Conservation (phyloP, 116 monocot genomes). For the Cymodocea nodosa region DNA sequence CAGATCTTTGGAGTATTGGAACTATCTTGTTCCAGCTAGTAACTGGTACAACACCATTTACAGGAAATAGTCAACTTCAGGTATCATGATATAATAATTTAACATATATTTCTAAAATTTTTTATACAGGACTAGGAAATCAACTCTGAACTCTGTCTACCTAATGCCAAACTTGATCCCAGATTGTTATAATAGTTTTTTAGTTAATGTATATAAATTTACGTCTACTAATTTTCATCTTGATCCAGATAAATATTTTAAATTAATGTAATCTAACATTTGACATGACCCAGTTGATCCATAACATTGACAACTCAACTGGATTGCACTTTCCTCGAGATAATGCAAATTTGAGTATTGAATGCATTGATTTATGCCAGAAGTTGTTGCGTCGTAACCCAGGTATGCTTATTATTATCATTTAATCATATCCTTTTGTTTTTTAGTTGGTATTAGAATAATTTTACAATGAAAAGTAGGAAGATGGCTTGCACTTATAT, state of each 20-base stretch:
- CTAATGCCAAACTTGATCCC: background rate
- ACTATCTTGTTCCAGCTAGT: slow-evolving; percentile 93
- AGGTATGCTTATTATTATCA: slow-evolving; percentile 28
- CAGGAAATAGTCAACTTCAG: slow-evolving; percentile 79
- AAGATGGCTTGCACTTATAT: no score
- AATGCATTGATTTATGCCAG: slow-evolving; percentile 89
- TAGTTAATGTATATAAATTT: background rate
- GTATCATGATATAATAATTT: slow-evolving; percentile 16
- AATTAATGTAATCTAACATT: no score
- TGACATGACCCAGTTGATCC: slow-evolving; percentile 42
- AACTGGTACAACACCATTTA: slow-evolving; percentile 77
- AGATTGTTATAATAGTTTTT: background rate
- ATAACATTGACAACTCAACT: slow-evolving; percentile 74
- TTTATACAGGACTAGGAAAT: background rate
- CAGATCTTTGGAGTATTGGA: slow-evolving; percentile 99
- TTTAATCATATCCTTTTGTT: no score
- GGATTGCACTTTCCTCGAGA: slow-evolving; percentile 57
- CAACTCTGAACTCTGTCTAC: background rate
- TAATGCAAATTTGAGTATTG: slow-evolving; percentile 42
- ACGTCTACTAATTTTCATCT: background rate
- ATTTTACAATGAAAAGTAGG: no score
- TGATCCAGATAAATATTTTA: slow-evolving; percentile 28
- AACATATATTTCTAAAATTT: background rate
- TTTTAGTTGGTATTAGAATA: no score
- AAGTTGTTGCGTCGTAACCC: slow-evolving; percentile 81